Base-by-base conservation (phyloP, 73 alveolate genomes). In the Paramecium tetraurelia region DNA sequence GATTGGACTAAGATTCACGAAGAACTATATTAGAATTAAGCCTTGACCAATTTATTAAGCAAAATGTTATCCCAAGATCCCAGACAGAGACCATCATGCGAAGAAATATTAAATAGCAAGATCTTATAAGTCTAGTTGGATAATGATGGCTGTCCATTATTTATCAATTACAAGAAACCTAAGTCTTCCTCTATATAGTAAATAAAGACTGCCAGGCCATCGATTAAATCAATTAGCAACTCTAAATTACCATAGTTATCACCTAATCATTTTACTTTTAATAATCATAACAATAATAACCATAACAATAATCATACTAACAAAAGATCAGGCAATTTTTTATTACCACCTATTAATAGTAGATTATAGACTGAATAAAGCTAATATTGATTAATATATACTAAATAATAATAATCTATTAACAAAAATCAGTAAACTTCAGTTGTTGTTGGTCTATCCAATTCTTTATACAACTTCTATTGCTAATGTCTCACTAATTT, bases 111-210 rank as follows among this genome's bases (percentile, higher is more conserved):
- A 40, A 41, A 80, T 43, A 63, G 48, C 7, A 80, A 80, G 57
- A 80, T 80, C 11, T 46, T 80, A 80, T 14, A 40, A 21, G 70
- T 80, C 3, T 59, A 80, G 24, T 80, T 24, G 20, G 90, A 80
- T 80, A 63, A 80, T 44, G 41, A 44, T 2, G 75, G 75, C 10
- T 80, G 90, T 46, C 90, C 90, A 44, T 18, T 80, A 4, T 80
- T 80, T 44, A 21, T 31, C 7, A 35, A 80, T 35, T 80, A 80
- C 24, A 40, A 46, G 53, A 80, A 44, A 48, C 90, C 90, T 43
- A 48, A 63, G 12, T 63, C 84, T 7, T 22, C 84, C 5, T 63
- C 84, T 9, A 63, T 53, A 53, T 5, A 53, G 8, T 53, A 53
- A 18, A 18, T 53, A 53, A 53, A 53, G 46, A 63, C 84, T 10